Evolutionary conservation across 169 alveolate species (phyloP).

Genomic region (Babesia bigemina): DNA sequence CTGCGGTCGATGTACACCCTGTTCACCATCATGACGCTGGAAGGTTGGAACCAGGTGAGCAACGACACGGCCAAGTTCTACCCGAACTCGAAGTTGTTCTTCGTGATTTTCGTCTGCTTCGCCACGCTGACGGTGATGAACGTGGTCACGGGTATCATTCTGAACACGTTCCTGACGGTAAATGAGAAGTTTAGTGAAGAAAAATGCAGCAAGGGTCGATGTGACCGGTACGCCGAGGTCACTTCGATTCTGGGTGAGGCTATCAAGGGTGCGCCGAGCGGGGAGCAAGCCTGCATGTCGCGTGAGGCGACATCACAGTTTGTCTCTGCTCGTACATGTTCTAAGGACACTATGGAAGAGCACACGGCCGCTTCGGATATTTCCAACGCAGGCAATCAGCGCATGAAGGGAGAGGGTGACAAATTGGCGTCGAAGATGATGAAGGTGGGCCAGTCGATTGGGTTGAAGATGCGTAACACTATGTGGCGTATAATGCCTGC

Average conservation of each 20-base stretch:
- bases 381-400: too few relatives aligned
- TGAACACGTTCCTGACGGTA: conserved; percentile 41
- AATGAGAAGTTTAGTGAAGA: conserved; percentile 43
- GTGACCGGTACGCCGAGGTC: conserved; percentile 4
- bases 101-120: conserved; percentile 71
- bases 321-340: not conserved
- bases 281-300: not conserved
- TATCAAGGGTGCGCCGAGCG: not conserved
- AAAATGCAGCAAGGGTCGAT: conserved; percentile 14
- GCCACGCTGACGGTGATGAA: conserved; percentile 73
- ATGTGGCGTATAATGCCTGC: not conserved
- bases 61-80: conserved; percentile 66
- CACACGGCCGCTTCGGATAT: too few relatives aligned
- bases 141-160: conserved; percentile 72
- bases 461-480: not conserved
- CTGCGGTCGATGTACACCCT: conserved; percentile 72
- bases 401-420: too few relatives aligned
- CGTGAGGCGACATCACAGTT: not conserved
- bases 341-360: not conserved
- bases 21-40: conserved; percentile 73
- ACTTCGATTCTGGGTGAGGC: conserved; percentile 1
- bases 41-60: conserved; percentile 78
- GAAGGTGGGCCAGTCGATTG: not conserved
- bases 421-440: too few relatives aligned
- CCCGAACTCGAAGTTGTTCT: conserved; percentile 67